A percentile compares a stretch with the other conserved stretches of the same genome.
Conservation (phyloP, 169 alveolate species). For the Plasmodium gaboni region DNA sequence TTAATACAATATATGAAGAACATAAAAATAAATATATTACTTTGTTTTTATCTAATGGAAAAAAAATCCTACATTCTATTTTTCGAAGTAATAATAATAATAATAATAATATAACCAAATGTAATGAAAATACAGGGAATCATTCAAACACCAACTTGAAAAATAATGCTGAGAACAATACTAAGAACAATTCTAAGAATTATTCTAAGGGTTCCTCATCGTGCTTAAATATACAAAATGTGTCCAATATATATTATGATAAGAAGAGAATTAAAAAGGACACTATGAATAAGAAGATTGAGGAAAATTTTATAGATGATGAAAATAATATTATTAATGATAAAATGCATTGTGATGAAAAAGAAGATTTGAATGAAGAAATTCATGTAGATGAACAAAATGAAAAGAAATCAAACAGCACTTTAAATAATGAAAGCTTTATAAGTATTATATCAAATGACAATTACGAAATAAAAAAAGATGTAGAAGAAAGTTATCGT, state of each 20-base stretch:
- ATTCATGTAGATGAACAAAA: no score
- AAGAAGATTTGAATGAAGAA: no score
- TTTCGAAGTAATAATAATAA: conserved; percentile 20
- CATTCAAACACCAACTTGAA: no score
- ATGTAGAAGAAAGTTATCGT: neutral
- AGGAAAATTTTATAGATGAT: neutral
- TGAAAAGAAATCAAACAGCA: neutral
- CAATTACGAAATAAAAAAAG: neutral
- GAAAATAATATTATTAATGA: neutral
- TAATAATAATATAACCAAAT: no score
- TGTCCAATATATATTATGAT: neutral
- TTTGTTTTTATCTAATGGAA: conserved; percentile 60
- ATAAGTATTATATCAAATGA: conserved; percentile 32
- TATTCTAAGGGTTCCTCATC: conserved; percentile 9
- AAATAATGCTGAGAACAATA: neutral
- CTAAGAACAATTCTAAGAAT: conserved; percentile 19
- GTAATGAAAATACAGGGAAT: no score
- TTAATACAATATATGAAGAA: conserved; percentile 13
- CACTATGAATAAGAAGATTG: neutral
- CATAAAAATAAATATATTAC: conserved; percentile 39
- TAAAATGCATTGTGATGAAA: no score
- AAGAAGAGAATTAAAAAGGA: conserved; percentile 6
- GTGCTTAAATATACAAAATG: neutral
- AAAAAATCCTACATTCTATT: conserved; percentile 33
- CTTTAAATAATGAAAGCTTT: conserved; percentile 13